Conservation (phyloP, 2,329 filamentous ascomycete species). For the Samsoniella hepiali region DNA sequence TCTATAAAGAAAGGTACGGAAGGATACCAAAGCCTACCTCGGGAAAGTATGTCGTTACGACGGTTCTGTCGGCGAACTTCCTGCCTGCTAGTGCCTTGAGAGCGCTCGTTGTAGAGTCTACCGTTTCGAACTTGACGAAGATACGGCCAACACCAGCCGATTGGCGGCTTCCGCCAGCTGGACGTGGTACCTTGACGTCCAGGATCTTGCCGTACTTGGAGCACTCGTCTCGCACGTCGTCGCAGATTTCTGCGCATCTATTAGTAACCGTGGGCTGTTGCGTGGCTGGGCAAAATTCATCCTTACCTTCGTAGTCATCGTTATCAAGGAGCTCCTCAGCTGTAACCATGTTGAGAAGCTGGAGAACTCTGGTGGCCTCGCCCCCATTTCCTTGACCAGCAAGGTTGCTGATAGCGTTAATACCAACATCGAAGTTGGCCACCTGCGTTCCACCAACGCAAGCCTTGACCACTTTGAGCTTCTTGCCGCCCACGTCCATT, state of each 20-base stretch:
- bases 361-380: slow-evolving; percentile 79
- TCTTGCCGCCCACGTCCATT: slow-evolving; percentile 86
- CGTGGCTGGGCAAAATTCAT: not conserved
- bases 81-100: slow-evolving; percentile 86
- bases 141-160: slow-evolving; percentile 95
- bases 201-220: slow-evolving; percentile 81
- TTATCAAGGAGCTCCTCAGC: slow-evolving; percentile 89
- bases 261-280: slow-evolving; percentile 32
- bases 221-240: slow-evolving; percentile 92
- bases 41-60: slow-evolving; percentile 93
- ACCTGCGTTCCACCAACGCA: slow-evolving; percentile 94
- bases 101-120: slow-evolving; percentile 77
- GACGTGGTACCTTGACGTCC: slow-evolving; percentile 90
- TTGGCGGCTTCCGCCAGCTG: slow-evolving; percentile 76
- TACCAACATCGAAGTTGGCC: slow-evolving; percentile 86
- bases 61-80: slow-evolving; percentile 94
- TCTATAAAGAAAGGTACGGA: not conserved
- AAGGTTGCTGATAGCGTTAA: slow-evolving; percentile 97
- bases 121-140: slow-evolving; percentile 84
- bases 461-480: slow-evolving; percentile 81
- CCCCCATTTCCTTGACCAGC: slow-evolving; percentile 80
- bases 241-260: slow-evolving; percentile 74
- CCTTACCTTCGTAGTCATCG: slow-evolving; percentile 88
- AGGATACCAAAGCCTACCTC: slow-evolving; percentile 57
- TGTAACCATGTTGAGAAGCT: slow-evolving; percentile 98